Evolutionary conservation across 805 yeast genomes (phyloP), one percentile per base, ranked within the genome.

Genomic region (Candida golubevii): DNA sequence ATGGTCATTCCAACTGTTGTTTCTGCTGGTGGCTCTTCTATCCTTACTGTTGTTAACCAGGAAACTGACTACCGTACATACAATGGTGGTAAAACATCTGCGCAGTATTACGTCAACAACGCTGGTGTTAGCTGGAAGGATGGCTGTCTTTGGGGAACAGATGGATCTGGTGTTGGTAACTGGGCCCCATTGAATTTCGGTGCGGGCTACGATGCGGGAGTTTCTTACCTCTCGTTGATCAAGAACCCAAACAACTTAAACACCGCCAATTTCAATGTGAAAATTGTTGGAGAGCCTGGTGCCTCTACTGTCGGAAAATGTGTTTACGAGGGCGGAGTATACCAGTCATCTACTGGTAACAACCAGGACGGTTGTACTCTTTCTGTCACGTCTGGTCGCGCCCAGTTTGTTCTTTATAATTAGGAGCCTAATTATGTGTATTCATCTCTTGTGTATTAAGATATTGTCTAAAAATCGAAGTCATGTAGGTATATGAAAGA

Each of bases 141-240:
- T 51, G 98, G 97, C 59, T 91, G 99, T 76, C 67, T 85, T 57
- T 91, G 99, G 99, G 95, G 97, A 66, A 64, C 79, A 42, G 58
- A 75, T 7, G 88, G 88, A 53, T 76, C 90, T 33, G 85, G 83
- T 59, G 69, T 86, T 54, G 99, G 99, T 73, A 91, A 91, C 86
- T 91, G 97, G 97, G 96, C 98, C 54, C 98, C 98, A 58, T 75
- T 91, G 55, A 87, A 84, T 71, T 75, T 93, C 59, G 99, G 99
- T 67, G 88, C 97, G 41, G 97, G 98, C 62, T 75, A 77, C 69
- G 73, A 86, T 49, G 67, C 63, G 56, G 76, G 76, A 47, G 72
- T 80, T 58, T 75, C 96, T 43, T 90, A 88, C 78, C 70, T 91
- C 58, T 88, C 97, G 7, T 74, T 91, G 69, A 88, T 89, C 70